Conservation (phyloP, 2,329 filamentous ascomycete genomes). For the Capronia coronata region DNA sequence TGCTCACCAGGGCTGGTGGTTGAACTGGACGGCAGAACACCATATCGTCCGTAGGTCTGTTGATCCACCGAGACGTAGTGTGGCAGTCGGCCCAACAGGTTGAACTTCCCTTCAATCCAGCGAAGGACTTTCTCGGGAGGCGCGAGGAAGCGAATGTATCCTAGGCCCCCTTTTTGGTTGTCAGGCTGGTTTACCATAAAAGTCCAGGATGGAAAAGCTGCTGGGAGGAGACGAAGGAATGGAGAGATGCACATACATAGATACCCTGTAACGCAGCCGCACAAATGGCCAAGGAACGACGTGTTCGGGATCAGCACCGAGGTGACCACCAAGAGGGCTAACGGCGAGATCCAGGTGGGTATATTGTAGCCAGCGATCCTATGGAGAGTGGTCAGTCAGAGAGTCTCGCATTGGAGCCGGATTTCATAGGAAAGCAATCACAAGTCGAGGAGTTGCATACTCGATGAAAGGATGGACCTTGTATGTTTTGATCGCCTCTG, state of each 20-base stretch:
- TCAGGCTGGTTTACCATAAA: no score
- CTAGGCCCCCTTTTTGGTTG: slow-evolving; percentile 60
- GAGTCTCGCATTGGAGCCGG: not conserved
- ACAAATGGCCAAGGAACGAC: slow-evolving; percentile 79
- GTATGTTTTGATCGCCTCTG: slow-evolving; percentile 81
- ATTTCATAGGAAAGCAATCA: not conserved
- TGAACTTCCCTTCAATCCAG: slow-evolving; percentile 83
- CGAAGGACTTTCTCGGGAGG: slow-evolving; percentile 82
- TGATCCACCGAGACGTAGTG: slow-evolving; percentile 94
- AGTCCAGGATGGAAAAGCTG: not conserved
- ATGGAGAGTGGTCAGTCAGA: slow-evolving; percentile 10
- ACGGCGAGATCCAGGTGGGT: slow-evolving; percentile 84
- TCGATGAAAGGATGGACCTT: slow-evolving; percentile 71
- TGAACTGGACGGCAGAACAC: slow-evolving; percentile 62
- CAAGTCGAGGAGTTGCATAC: slow-evolving; percentile 32
- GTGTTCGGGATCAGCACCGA: slow-evolving; percentile 72
- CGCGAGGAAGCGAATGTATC: slow-evolving; percentile 81
- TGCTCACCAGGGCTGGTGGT: slow-evolving; percentile 34
- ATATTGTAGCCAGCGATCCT: slow-evolving; percentile 61
- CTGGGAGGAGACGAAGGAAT: not conserved
- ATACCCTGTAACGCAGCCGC: slow-evolving; percentile 78
- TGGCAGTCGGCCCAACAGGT: slow-evolving; percentile 73
- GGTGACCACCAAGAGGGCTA: slow-evolving; percentile 68
- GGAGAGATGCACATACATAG: slow-evolving; percentile 51
- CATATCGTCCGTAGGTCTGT: slow-evolving; percentile 90